phyloP scores from a whole-genome alignment of 805 yeast genomes.

The Metschnikowia dekortorum region DNA sequence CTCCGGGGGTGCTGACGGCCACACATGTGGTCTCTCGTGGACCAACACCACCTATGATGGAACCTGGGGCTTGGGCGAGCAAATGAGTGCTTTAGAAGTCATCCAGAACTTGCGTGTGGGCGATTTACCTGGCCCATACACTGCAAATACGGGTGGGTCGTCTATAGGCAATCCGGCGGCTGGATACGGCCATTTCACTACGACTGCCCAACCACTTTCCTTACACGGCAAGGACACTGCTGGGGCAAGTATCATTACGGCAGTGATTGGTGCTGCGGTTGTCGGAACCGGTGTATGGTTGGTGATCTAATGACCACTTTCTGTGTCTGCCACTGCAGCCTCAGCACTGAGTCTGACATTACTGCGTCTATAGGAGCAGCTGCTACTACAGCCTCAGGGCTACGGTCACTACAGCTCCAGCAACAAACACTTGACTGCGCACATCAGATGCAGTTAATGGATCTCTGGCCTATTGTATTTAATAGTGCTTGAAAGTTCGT shows the following conservation, averaged over 20 bases:
- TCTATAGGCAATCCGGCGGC: conserved; percentile 34
- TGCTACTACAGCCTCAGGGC: too few relatives aligned
- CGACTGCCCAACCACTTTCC: conserved; percentile 10
- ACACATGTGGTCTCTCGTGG: conserved; percentile 21
- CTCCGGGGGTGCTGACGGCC: conserved; percentile 18
- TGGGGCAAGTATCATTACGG: conserved; percentile 89
- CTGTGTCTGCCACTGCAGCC: too few relatives aligned
- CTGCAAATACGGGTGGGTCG: conserved; percentile 34
- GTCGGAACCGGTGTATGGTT: conserved; percentile 19
- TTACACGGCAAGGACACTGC: conserved; percentile 38
- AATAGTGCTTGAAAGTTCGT: too few relatives aligned
- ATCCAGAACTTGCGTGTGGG: conserved; percentile 19
- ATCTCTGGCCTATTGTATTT: too few relatives aligned
- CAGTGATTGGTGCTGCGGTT: conserved; percentile 36
- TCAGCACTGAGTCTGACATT: too few relatives aligned
- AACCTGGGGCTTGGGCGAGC: conserved; percentile 18
- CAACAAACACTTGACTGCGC: too few relatives aligned
- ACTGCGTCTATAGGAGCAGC: too few relatives aligned
- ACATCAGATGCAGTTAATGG: too few relatives aligned
- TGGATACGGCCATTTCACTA: conserved; percentile 18
- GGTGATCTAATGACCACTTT: conserved; percentile 5
- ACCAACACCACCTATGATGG: conserved; percentile 18
- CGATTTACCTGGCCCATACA: conserved; percentile 28
- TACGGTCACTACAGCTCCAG: too few relatives aligned
- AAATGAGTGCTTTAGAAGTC: conserved; percentile 20